Conservation (phyloP, 2,329 filamentous ascomycete genomes). For the Chrysosporium queenslandicum region DNA sequence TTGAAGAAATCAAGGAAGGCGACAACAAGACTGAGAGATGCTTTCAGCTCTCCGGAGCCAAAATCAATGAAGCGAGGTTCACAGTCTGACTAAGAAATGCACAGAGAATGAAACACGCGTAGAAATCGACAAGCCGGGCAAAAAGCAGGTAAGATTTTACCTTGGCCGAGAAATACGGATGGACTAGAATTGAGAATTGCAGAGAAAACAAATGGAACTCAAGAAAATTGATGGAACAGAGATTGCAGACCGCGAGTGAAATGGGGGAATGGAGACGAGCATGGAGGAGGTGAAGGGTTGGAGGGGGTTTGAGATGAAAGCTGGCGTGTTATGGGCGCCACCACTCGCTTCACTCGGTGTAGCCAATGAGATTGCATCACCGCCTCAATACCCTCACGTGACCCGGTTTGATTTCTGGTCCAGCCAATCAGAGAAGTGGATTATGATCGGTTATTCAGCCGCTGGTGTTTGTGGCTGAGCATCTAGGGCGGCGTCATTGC, state of each 20-base stretch:
- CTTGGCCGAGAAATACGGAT: not conserved
- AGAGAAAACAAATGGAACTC: not conserved
- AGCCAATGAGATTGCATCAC: slow-evolving; percentile 1
- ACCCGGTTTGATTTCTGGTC: too few species aligned
- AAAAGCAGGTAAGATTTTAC: not conserved
- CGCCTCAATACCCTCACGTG: not conserved
- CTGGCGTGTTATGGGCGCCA: not conserved
- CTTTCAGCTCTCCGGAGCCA: not conserved
- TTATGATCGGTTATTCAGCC: not conserved
- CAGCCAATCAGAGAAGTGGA: not conserved
- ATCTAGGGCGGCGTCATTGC: not conserved
- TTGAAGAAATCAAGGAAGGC: slow-evolving; percentile 4
- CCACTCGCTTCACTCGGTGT: slow-evolving; percentile 8
- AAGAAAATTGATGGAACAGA: not conserved
- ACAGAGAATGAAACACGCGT: not conserved
- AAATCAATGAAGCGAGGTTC: not conserved
- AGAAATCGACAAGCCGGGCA: not conserved
- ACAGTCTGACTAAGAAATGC: not conserved
- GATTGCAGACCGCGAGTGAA: not conserved
- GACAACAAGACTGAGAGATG: not conserved
- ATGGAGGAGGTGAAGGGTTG: not conserved
- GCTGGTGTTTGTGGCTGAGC: too few species aligned
- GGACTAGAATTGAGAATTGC: not conserved
- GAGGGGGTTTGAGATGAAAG: slow-evolving; percentile 6
- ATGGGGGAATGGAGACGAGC: not conserved